phyloP scores from a whole-genome alignment of 2,329 filamentous ascomycete genomes.

The Mycocentrospora acerina region DNA sequence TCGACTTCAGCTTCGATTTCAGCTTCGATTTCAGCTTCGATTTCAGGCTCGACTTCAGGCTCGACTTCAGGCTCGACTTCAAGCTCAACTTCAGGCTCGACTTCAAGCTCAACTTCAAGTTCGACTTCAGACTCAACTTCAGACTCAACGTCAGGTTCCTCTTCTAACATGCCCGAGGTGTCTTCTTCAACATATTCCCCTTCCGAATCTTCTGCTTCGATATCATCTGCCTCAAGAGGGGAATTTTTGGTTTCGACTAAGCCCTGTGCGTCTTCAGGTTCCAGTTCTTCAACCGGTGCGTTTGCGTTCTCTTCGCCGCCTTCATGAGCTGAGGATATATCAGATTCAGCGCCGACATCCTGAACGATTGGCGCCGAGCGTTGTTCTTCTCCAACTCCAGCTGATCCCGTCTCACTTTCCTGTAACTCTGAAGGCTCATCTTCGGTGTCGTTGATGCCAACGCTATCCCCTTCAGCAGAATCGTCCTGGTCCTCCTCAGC shows the following conservation, averaged over 20 bases:
- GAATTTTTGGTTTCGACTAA: neutral
- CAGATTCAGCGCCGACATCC: too few relatives aligned
- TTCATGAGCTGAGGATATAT: too few relatives aligned
- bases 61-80: neutral
- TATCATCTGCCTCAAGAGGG: neutral
- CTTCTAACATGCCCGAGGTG: neutral
- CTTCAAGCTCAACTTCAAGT: neutral
- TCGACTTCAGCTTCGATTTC: constrained; percentile 1
- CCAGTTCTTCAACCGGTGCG: neutral
- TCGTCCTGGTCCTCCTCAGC: too few relatives aligned
- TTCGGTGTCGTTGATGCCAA: too few relatives aligned
- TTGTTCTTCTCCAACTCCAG: neutral
- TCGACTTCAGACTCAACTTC: neutral
- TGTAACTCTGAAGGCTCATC: too few relatives aligned
- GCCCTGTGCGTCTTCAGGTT: neutral
- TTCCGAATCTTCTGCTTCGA: neutral
- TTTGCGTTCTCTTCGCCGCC: neutral
- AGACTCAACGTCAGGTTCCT: neutral
- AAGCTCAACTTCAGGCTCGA: neutral
- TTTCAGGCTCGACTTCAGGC: neutral
- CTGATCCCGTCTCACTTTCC: too few relatives aligned
- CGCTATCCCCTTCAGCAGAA: too few relatives aligned
- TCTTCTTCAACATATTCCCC: constrained; percentile 3
- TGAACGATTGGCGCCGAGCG: too few relatives aligned
- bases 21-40: constrained; percentile 1